Evolutionary conservation across 371 early-diverging fungal genomes (phyloP), one percentile per base, ranked within the genome.

Genomic region (Funneliformis caledonium): DNA sequence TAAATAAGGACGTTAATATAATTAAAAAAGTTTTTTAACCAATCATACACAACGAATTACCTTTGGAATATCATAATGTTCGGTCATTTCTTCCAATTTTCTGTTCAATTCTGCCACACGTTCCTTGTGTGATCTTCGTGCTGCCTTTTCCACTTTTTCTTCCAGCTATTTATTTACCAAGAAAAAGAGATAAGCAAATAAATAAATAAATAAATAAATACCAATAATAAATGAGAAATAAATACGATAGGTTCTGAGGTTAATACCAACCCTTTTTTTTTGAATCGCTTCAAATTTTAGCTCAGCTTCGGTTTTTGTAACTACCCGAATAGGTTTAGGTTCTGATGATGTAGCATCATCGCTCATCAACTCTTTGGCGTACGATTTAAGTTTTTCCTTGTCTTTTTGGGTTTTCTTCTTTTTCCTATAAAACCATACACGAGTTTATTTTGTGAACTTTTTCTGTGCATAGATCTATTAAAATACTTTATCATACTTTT

Each of bases 61-160:
- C 81, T 92, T 92, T 76, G 92, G 92, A 85, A 92, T 91, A 79
- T 92, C 92, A 81, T 91, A 89, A 83, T 92, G 92, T 82, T 92
- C 92, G 45, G 91, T 91, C 80, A 92, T 87, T 45, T 90, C 86
- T 77, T 91, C 92, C 8, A 91, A 82, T 65, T 90, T 90, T 48
- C 88, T 84, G 73, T 92, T 91, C 59, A 92, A 87, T 75, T 91
- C 92, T 61, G 88, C 84, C 16, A 92, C 91, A 73, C 87, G 87
- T 76, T 92, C 92, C 81, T 90, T 91, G 84, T 92, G 92, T 16
- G 91, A 90, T 83, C 88, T 90, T 37, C 84, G 80, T 2, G 92
- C 92, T 43, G 88, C 86, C 76, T 91, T 89, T 19, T 85, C 82
- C 5, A 90, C 88, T 82, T 89, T 86, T 76, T 91, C 90, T 83